These are phyloP conservation scores for Copromyces sp. DNA, from an alignment of 495 filamentous ascomycete genomes.

Conservation along the genomic window DNA sequence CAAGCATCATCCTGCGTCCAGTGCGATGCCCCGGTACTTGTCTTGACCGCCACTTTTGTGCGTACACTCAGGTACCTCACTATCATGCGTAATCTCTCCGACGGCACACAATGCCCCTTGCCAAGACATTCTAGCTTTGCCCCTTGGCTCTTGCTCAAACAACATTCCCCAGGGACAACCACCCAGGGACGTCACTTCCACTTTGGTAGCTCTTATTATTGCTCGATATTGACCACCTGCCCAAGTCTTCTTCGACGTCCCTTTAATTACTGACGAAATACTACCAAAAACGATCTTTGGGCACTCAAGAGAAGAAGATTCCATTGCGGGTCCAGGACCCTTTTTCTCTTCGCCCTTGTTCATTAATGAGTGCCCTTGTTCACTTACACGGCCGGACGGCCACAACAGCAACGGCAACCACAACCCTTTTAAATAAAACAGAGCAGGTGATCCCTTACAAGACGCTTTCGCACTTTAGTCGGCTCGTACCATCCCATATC, in stretches of 20 bases:
- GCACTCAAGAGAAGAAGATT: background rate
- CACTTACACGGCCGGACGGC: background rate
- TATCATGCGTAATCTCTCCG: background rate
- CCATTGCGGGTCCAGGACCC: background rate
- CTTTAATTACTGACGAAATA: background rate
- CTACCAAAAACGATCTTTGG: background rate
- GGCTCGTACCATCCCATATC: background rate
- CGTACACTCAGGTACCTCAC: background rate
- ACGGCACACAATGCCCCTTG: background rate
- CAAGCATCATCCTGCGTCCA: background rate
- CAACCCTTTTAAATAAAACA: background rate
- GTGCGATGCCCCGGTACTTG: background rate
- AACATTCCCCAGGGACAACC: background rate
- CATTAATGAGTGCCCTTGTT: background rate
- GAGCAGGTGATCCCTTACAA: background rate
- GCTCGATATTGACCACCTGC: background rate
- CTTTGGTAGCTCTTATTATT: background rate
- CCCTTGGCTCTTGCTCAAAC: background rate
- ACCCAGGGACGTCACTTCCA: background rate
- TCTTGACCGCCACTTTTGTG: background rate
- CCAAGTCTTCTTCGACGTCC: background rate
- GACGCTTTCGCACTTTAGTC: background rate
- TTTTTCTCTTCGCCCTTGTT: background rate
- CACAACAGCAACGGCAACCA: background rate
- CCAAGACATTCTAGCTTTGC: background rate